phyloP scores from a whole-genome alignment of 2,329 filamentous ascomycete genomes.

The Ilyonectria mors-panacis region DNA sequence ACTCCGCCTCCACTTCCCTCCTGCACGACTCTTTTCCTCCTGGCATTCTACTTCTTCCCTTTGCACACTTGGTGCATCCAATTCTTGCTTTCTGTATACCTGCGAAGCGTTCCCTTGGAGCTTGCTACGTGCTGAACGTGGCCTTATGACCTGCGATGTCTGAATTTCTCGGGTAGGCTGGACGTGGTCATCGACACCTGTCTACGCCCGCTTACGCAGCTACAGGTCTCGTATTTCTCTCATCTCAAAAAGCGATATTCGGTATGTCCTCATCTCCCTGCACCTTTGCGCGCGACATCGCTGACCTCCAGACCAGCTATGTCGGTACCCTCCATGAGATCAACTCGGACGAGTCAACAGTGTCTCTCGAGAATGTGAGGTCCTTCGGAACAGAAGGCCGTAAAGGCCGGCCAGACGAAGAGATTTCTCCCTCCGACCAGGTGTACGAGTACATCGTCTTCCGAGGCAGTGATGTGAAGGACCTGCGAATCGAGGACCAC shows the following conservation, averaged over 20 bases:
- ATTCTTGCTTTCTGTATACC: conserved; percentile 38
- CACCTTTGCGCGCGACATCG: conserved; percentile 33
- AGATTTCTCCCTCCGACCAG: conserved; percentile 86
- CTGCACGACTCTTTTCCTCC: conserved; percentile 34
- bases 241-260: conserved; percentile 97
- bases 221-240: conserved; percentile 91
- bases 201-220: conserved; percentile 52
- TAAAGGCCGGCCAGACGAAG: conserved; percentile 81
- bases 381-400: conserved; percentile 96
- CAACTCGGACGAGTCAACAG: conserved; percentile 96
- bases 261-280: conserved; percentile 69
- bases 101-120: conserved; percentile 45
- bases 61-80: conserved; percentile 35
- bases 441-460: conserved; percentile 99
- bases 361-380: conserved; percentile 95
- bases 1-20: conserved; percentile 42
- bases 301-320: conserved; percentile 75
- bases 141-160: conserved; percentile 63
- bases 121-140: conserved; percentile 61
- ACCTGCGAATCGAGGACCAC: conserved; percentile 91
- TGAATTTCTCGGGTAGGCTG: conserved; percentile 72
- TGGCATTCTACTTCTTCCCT: conserved; percentile 35
- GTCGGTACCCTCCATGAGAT: conserved; percentile 97
- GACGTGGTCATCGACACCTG: conserved; percentile 45
- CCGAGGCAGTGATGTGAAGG: conserved; percentile 97